Evolutionary conservation across 2,329 filamentous ascomycete genomes (phyloP), one percentile per base, ranked within the genome.

Genomic region (Colletotrichum godetiae): DNA sequence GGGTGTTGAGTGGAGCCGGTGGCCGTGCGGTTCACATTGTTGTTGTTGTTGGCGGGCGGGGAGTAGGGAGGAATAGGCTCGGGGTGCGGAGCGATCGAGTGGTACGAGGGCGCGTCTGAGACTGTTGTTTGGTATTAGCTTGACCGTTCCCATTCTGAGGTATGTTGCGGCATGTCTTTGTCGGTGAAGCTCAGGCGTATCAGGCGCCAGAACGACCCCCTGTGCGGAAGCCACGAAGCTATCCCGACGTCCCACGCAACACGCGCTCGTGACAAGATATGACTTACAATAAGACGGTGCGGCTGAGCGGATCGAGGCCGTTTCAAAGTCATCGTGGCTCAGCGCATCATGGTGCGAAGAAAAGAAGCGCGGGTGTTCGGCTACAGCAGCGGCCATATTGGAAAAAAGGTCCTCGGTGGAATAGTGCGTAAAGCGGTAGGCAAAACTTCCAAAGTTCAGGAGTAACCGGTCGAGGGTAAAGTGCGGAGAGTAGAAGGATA

Each of bases 251-350:
- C 46, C 70, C 58, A 64, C 61, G 55, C 5, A 22, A 61, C n/a
- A 42, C 27, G 27, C 27, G 15, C 22, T 65, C 52, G 15, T 42
- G 49, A 19, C 62, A 42, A 37, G 5, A 60, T 59, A 55, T 55
- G 19, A 84, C 88, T 86, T 77, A 91, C 89, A 85, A 80, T 93
- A 93, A 11, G 92, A 93, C 53, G 92, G 92, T n/a, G 91, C 91
- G 8, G 88, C 88, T 22, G 91, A 93, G 76, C 86, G 90, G 74
- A 93, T 88, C 11, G 92, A 93, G 7, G 89, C 87, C 27, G 91
- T 92, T 77, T 93, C 92, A 72, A 92, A 90, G 79, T 93, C 91
- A 73, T 90, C 88, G 6, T 82, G 77, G 76, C 79, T 81, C 70
- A 86, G 76, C 7, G 75, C 70, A 37, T 81, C 80, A 59, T 69